These are phyloP conservation scores for Venturia pyrina DNA, from an alignment of 2,329 filamentous ascomycete species.

Conservation along the genomic window DNA sequence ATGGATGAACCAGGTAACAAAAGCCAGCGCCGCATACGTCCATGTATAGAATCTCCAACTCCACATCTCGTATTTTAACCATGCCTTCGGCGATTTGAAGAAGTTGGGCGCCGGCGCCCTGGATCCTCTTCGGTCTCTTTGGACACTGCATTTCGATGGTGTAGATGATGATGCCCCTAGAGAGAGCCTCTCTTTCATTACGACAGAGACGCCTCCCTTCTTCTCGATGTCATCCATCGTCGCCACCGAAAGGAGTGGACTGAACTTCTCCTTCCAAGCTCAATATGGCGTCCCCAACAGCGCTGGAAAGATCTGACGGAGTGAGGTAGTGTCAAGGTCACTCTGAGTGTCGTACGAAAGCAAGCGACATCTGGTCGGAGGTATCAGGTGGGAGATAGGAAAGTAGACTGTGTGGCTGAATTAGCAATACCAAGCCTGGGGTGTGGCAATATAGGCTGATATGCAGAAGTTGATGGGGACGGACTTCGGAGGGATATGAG, in stretches of 20 bases:
- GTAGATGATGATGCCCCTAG: background rate
- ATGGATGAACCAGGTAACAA: background rate
- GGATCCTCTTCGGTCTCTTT: background rate
- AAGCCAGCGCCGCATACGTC: constrained; percentile 10
- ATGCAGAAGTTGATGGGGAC: background rate
- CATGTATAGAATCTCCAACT: constrained; percentile 13
- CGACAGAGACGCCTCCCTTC: background rate
- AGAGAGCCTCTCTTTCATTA: background rate
- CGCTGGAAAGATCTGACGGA: background rate
- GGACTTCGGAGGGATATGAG: background rate
- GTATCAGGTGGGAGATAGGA: background rate
- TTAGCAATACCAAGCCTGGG: background rate
- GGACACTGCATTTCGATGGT: background rate
- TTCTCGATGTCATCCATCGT: constrained; percentile 1
- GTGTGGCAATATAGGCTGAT: background rate
- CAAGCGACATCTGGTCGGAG: background rate
- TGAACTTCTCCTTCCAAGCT: background rate
- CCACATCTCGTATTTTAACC: constrained; percentile 7
- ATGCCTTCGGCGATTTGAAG: constrained; percentile 10
- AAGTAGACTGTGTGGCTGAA: background rate
- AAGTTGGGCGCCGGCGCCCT: background rate
- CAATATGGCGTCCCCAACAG: background rate
- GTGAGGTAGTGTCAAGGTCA: background rate
- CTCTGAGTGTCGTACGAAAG: background rate
- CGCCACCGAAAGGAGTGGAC: background rate